Percentiles rank a stretch among this genome's conserved stretches.
Conservation (phyloP, 1,284 basidiomycete species). For the Malassezia nana region DNA sequence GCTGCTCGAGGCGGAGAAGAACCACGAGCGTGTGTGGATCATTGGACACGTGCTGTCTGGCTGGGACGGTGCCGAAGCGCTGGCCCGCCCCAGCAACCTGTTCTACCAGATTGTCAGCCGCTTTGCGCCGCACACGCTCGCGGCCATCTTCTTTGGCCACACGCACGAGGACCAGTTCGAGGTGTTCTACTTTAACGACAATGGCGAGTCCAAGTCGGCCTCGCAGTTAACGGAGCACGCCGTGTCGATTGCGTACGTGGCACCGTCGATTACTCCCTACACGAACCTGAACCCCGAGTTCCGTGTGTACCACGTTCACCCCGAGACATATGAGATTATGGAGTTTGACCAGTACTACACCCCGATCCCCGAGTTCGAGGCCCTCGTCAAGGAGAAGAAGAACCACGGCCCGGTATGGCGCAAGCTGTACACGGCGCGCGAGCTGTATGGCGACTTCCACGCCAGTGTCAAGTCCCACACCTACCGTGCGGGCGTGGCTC, state of each 20-base stretch:
- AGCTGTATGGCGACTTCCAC: slow-evolving; percentile 57
- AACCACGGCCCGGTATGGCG: slow-evolving; percentile 58
- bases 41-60: slow-evolving; percentile 67
- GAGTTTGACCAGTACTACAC: slow-evolving; percentile 45
- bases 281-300: slow-evolving; percentile 69
- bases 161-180: slow-evolving; percentile 69
- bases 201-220: slow-evolving; percentile 48
- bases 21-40: slow-evolving; percentile 58
- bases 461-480: slow-evolving; percentile 2
- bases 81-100: slow-evolving; percentile 38
- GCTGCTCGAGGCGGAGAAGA: slow-evolving; percentile 52
- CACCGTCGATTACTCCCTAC: slow-evolving; percentile 62
- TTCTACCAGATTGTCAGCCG: slow-evolving; percentile 60
- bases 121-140: slow-evolving; percentile 62
- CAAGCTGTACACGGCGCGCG: slow-evolving; percentile 63
- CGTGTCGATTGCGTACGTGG: slow-evolving; percentile 53
- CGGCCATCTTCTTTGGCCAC: slow-evolving; percentile 70
- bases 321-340: slow-evolving; percentile 50
- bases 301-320: slow-evolving; percentile 67
- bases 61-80: slow-evolving; percentile 60
- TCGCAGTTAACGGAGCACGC: slow-evolving; percentile 16
- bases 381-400: slow-evolving; percentile 47
- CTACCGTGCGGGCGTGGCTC: slow-evolving; percentile 6
- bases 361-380: slow-evolving; percentile 24
- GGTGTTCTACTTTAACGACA: slow-evolving; percentile 70